phyloP scores from a whole-genome alignment of 371 early-diverging fungal genomes.

The Apophysomyces ossiformis region DNA sequence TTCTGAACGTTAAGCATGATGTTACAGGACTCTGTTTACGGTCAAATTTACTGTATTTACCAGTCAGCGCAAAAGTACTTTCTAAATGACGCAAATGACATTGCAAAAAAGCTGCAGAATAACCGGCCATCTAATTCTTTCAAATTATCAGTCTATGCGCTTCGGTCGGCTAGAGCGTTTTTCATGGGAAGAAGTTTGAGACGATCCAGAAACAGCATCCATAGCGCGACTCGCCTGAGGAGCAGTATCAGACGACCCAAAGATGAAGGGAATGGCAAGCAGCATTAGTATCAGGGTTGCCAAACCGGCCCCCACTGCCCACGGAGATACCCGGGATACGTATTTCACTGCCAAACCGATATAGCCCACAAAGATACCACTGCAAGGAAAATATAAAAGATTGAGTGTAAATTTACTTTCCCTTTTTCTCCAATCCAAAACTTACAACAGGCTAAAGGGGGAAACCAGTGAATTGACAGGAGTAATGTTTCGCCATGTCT shows the following conservation, averaged over 20 bases:
- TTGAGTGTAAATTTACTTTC: background rate
- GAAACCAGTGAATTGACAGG: conserved; percentile 37
- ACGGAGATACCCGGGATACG: conserved; percentile 36
- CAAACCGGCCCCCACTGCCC: conserved; percentile 31
- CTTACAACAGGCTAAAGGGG: conserved; percentile 51
- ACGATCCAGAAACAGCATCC: background rate
- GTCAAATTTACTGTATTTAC: too few species aligned
- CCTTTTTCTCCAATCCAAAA: background rate
- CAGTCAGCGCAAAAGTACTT: too few species aligned
- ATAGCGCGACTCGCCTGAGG: background rate
- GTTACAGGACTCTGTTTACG: too few species aligned
- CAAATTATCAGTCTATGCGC: conserved; percentile 25
- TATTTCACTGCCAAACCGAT: conserved; percentile 38
- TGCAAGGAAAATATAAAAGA: background rate
- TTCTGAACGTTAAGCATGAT: too few species aligned
- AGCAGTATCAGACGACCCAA: conserved; percentile 2
- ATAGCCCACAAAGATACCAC: conserved; percentile 38
- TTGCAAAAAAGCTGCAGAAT: too few species aligned
- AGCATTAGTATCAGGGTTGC: conserved; percentile 27
- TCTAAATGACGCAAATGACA: too few species aligned
- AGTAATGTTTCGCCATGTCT: conserved; percentile 37
- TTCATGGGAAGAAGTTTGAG: background rate
- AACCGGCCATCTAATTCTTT: too few species aligned
- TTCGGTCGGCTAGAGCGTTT: conserved; percentile 25
- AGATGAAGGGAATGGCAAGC: conserved; percentile 21